These are phyloP conservation scores for Fragilariopsis cylindrus DNA, from an alignment of 108 stramenopile species.

Conservation along the genomic window DNA sequence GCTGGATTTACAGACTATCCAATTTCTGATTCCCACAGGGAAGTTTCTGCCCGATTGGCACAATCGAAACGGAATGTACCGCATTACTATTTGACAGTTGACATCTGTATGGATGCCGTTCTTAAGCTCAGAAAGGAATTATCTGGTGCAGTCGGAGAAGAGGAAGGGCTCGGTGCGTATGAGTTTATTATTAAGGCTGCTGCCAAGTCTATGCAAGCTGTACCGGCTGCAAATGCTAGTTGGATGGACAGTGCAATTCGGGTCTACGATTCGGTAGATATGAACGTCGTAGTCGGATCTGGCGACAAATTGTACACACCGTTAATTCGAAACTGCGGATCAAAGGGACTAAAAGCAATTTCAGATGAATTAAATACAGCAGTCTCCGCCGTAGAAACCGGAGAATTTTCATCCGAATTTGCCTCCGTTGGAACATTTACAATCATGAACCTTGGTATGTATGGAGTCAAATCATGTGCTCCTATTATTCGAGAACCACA, in stretches of 20 bases:
- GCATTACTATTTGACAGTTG: constrained; percentile 94
- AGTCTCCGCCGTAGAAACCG: constrained; percentile 71
- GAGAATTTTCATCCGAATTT: constrained; percentile 39
- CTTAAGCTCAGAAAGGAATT: constrained; percentile 83
- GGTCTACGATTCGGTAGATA: constrained; percentile 84
- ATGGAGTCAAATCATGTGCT: constrained; percentile 95
- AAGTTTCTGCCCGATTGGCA: constrained; percentile 92
- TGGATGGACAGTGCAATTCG: constrained; percentile 53
- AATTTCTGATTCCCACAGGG: constrained; percentile 86
- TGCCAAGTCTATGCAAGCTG: constrained; percentile 94
- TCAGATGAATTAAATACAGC: constrained; percentile 82
- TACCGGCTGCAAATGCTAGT: constrained; percentile 91
- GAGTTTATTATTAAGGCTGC: constrained; percentile 97
- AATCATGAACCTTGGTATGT: constrained; percentile 98
- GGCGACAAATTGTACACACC: constrained; percentile 91
- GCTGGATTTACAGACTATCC: constrained; percentile 46
- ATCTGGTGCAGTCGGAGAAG: constrained; percentile 43
- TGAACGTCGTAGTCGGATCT: constrained; percentile 98
- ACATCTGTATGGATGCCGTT: constrained; percentile 87
- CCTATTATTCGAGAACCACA: constrained; percentile 99
- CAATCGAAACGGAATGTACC: constrained; percentile 96
- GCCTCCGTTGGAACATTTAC: constrained; percentile 88
- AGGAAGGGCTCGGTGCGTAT: constrained; percentile 91
- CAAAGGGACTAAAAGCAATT: constrained; percentile 84
- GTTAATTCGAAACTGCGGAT: constrained; percentile 57